These are phyloP conservation scores for Fraxinus latifolia DNA, from an alignment of 305 asterid species.

Conservation along the genomic window DNA sequence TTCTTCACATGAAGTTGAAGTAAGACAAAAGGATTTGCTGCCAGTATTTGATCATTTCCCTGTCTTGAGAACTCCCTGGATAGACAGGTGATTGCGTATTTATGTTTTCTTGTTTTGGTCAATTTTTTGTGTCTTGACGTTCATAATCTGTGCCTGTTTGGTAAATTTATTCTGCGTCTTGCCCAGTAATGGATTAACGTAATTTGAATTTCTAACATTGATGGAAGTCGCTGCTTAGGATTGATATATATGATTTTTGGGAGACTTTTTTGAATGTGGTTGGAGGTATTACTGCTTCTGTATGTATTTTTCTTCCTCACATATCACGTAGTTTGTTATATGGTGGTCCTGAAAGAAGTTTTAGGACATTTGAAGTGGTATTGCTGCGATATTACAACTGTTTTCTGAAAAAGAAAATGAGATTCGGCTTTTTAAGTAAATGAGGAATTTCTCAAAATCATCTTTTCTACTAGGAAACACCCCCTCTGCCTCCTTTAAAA, in stretches of 20 bases:
- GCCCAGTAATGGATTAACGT: background rate
- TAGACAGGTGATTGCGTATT: constrained; percentile 37
- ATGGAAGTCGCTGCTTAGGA: background rate
- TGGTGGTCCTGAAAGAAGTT: background rate
- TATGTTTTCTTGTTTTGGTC: background rate
- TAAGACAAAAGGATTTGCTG: constrained; percentile 68
- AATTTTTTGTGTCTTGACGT: background rate
- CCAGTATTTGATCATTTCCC: constrained; percentile 84
- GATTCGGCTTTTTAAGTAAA: background rate
- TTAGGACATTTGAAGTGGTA: background rate
- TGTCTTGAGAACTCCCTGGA: constrained; percentile 42
- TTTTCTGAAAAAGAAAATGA: background rate
- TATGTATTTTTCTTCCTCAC: background rate
- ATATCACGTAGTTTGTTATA: background rate
- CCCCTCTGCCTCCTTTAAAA: background rate
- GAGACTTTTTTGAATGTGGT: background rate
- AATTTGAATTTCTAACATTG: background rate
- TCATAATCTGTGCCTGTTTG: constrained; percentile 3
- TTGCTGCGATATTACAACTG: background rate
- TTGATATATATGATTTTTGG: constrained; percentile 4
- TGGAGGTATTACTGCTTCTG: background rate
- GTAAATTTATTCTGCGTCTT: background rate
- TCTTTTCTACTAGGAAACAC: background rate
- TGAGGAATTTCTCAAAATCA: background rate
- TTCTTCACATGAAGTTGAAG: constrained; percentile 70